Conservation (phyloP, 441 rosid species). For the Viola pubescens region DNA sequence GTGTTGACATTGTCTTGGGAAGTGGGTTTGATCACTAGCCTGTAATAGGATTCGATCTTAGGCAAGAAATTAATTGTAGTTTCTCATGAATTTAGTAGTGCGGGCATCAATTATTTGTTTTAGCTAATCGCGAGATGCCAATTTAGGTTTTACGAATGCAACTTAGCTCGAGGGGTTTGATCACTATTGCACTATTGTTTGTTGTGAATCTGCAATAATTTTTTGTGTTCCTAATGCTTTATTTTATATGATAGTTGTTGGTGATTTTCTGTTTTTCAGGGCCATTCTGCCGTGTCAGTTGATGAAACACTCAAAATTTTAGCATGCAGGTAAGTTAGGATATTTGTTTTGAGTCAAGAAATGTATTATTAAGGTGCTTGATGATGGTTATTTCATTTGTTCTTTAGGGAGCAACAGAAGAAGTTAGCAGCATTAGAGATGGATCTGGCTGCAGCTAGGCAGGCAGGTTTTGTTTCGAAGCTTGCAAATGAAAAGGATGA, state of each 20-base stretch:
- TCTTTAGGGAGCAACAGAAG: slow-evolving; percentile 73
- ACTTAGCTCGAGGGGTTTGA: too few relatives aligned
- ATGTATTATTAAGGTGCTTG: neutral
- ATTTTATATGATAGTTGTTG: neutral
- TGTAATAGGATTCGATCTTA: too few relatives aligned
- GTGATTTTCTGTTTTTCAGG: slow-evolving; percentile 29
- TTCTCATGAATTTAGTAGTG: too few relatives aligned
- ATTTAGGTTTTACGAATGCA: too few relatives aligned
- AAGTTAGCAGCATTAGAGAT: slow-evolving; percentile 53
- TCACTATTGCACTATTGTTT: too few relatives aligned
- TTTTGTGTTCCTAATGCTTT: neutral
- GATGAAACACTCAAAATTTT: slow-evolving; percentile 77
- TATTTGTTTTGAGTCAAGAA: neutral
- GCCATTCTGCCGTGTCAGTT: slow-evolving; percentile 68
- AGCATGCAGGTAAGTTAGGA: slow-evolving; percentile 3
- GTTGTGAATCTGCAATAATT: too few relatives aligned
- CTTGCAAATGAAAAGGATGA: slow-evolving; percentile 22
- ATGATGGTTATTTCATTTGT: slow-evolving; percentile 5
- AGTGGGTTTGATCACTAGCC: too few relatives aligned
- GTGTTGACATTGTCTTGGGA: too few relatives aligned
- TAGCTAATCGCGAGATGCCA: too few relatives aligned
- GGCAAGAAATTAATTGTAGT: too few relatives aligned
- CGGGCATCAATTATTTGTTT: too few relatives aligned
- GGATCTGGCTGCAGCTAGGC: slow-evolving; percentile 55
- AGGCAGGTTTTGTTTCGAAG: slow-evolving; percentile 55